Percentiles rank a stretch among this genome's conserved stretches.
Conservation (phyloP, 768 basidiomycete species). For the Calocera viscosa region DNA sequence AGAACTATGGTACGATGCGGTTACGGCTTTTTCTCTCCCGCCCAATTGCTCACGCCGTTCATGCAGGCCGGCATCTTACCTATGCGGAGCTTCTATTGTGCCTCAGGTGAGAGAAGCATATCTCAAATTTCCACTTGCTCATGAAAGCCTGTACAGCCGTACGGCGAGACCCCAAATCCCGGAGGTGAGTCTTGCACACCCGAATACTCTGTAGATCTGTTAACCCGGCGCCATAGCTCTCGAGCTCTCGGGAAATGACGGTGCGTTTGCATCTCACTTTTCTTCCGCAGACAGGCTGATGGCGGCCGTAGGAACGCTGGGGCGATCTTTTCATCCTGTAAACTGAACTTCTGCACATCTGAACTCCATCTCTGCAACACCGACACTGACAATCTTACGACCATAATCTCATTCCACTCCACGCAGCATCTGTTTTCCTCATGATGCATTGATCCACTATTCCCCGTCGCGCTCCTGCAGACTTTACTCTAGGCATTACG, state of each 20-base stretch:
- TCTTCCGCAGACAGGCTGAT: neutral
- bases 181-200: neutral
- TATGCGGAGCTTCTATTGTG: neutral
- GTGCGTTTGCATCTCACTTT: neutral
- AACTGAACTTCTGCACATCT: too few species aligned
- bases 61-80: neutral
- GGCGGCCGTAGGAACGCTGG: neutral
- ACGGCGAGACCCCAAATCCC: neutral
- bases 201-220: neutral
- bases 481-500: too few species aligned
- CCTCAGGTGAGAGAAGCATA: neutral
- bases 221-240: neutral
- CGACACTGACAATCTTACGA: too few species aligned
- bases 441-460: too few species aligned
- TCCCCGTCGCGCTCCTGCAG: too few species aligned
- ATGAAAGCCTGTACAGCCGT: neutral
- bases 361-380: too few species aligned
- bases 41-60: neutral
- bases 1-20: neutral
- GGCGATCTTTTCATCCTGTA: neutral
- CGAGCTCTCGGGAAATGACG: neutral
- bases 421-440: too few species aligned
- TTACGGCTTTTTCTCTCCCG: neutral
- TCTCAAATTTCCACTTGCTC: neutral
- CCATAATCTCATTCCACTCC: too few species aligned